These are phyloP conservation scores for Cytospora piceicola DNA, from an alignment of 2,329 filamentous ascomycete genomes.

Conservation along the genomic window DNA sequence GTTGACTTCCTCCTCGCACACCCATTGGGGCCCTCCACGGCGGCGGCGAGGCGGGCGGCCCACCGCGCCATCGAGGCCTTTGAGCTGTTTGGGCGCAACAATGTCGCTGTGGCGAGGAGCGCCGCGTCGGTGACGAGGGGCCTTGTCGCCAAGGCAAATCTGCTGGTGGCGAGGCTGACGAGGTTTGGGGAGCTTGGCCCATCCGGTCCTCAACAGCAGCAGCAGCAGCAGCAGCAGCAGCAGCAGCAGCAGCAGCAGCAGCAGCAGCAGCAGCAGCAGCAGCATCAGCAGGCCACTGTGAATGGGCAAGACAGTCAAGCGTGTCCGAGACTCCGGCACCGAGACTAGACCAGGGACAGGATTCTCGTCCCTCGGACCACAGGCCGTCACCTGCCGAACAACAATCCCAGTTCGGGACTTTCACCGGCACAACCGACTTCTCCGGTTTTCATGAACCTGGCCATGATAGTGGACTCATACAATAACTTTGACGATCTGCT, in stretches of 20 bases:
- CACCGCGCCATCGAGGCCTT: slow-evolving; percentile 44
- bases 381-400: background rate
- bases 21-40: slow-evolving; percentile 34
- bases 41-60: slow-evolving; percentile 37
- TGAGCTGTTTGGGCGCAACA: slow-evolving; percentile 38
- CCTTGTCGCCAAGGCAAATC: slow-evolving; percentile 33
- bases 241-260: too few relatives aligned
- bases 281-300: background rate
- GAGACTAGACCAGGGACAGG: background rate
- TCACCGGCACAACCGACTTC: slow-evolving; percentile 14
- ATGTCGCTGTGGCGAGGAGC: slow-evolving; percentile 47
- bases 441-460: slow-evolving; percentile 38
- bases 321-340: too few relatives aligned
- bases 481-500: slow-evolving; percentile 34
- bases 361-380: background rate
- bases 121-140: slow-evolving; percentile 44
- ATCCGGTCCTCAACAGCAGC: background rate
- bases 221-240: too few relatives aligned
- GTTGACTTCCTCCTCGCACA: slow-evolving; percentile 41
- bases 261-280: too few relatives aligned
- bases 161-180: slow-evolving; percentile 21
- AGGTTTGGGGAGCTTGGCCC: background rate
- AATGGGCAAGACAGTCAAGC: too few relatives aligned
- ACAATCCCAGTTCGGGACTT: background rate
- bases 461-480: slow-evolving; percentile 36